phyloP scores from a whole-genome alignment of 1,284 basidiomycete genomes.

The Pyrrhoderma lamaoense region DNA sequence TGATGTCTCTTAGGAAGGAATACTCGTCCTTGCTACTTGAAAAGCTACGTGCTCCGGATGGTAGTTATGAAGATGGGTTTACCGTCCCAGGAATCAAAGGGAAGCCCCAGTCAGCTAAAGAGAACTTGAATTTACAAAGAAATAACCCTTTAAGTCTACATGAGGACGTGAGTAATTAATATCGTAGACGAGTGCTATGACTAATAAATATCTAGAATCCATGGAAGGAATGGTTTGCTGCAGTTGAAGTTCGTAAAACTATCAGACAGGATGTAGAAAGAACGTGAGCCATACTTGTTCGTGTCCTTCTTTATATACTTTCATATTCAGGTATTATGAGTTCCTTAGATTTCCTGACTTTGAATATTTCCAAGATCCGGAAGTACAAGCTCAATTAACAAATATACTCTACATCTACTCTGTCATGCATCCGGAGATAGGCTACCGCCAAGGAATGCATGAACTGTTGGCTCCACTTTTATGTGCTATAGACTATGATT shows the following conservation, averaged over 20 bases:
- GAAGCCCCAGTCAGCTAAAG: conserved; percentile 29
- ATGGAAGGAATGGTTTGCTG: conserved; percentile 87
- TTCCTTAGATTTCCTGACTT: conserved; percentile 78
- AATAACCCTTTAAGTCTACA: conserved; percentile 87
- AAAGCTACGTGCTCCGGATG: conserved; percentile 71
- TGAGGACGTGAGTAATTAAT: conserved; percentile 47
- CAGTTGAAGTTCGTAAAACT: conserved; percentile 78
- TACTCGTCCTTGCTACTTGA: conserved; percentile 50
- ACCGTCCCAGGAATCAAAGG: conserved; percentile 42
- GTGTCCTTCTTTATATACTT: conserved; percentile 18
- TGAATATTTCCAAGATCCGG: conserved; percentile 70
- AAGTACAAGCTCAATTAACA: conserved; percentile 73
- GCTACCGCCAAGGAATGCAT: conserved; percentile 95
- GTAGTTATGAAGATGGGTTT: conserved; percentile 64
- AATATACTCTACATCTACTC: conserved; percentile 83
- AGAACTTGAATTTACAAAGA: conserved; percentile 55
- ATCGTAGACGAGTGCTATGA: conserved; percentile 5
- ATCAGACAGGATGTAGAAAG: conserved; percentile 90
- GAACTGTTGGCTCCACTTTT: conserved; percentile 84
- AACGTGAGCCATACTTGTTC: conserved; percentile 46
- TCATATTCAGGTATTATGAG: neutral
- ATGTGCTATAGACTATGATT: conserved; percentile 77
- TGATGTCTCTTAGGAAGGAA: conserved; percentile 42
- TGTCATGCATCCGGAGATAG: conserved; percentile 67
- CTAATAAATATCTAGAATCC: conserved; percentile 54